Conservation (phyloP, 768 basidiomycete genomes). For the Tephrocybe rancida region DNA sequence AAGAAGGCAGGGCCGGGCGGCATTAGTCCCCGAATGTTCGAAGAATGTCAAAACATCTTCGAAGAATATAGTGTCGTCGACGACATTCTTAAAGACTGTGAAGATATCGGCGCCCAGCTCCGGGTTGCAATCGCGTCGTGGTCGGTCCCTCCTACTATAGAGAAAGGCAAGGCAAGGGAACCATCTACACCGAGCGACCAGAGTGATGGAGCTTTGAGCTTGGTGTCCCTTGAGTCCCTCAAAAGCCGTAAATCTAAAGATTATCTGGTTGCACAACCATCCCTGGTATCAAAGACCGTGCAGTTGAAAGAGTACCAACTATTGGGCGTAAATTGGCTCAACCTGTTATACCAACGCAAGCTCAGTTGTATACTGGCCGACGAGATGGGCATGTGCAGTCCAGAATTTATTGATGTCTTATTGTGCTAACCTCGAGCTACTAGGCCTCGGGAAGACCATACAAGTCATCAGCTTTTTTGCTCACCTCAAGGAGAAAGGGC, state of each 20-base stretch:
- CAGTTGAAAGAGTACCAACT: constrained; percentile 95
- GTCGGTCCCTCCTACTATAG: constrained; percentile 43
- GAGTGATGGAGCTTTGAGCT: constrained; percentile 66
- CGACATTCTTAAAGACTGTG: constrained; percentile 84
- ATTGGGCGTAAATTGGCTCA: constrained; percentile 97
- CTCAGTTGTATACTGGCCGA: constrained; percentile 97
- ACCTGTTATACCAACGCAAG: constrained; percentile 77
- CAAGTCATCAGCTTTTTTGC: constrained; percentile 99
- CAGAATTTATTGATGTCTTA: constrained; percentile 1
- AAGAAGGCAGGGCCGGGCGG: constrained; percentile 84
- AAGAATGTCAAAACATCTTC: constrained; percentile 86
- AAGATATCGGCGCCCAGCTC: constrained; percentile 78
- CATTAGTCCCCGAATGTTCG: constrained; percentile 87
- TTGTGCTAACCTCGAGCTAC: constrained; percentile 9
- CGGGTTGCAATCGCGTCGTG: constrained; percentile 79
- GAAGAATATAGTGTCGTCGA: constrained; percentile 88
- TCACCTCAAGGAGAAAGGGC: constrained; percentile 77
- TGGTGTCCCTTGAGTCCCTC: constrained; percentile 48
- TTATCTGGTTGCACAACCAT: constrained; percentile 79
- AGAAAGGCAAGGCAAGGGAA: constrained; percentile 42
- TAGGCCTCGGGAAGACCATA: constrained; percentile 97
- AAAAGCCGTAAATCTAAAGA: constrained; percentile 49
- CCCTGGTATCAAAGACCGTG: constrained; percentile 63
- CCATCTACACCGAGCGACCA: constrained; percentile 30
- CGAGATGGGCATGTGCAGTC: constrained; percentile 84